Base-by-base conservation (phyloP, 2,329 filamentous ascomycete species). In the Paraphaeosphaeria minitans region DNA sequence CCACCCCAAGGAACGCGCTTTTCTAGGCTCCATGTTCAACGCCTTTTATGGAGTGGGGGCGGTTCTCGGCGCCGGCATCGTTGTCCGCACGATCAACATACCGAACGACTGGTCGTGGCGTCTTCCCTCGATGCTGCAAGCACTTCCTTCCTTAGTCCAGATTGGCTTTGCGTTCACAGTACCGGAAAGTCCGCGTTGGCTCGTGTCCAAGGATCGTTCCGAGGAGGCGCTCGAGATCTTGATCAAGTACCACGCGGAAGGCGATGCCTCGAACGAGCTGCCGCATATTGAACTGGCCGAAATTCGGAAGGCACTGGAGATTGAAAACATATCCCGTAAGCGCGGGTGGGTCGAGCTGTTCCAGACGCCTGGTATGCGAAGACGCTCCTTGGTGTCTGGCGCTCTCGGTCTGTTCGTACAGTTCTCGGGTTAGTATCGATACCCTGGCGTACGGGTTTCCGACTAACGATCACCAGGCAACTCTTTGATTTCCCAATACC, bases 231-330 rank as follows among this genome's bases (percentile, higher is more conserved):
- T 89, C 8, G 72, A 80, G 0, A 84, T 88, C 2, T 78, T 91
- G 4, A 82, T 85, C 59, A 85, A 87, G 66, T 86, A 87, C 65
- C 88, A 91, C 66, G 87, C 83, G 9, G 85, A 86, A 37, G 87
- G 87, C 77, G 87, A 73, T 72, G 73, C 62, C 75, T 83, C 73
- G 1, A 33, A 61, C 61, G 75, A 84, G 13, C 84, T 86, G 0
- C 88, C 90, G 3, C 85, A 88, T 63, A 85, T 87, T 66, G 86
- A 90, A 71, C 87, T 84, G 70, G 84, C 83, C 45, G 87, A 90
- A 75, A 90, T 90, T 73, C 84, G 82, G 61, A 82, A 87, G 66
- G 87, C 86, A 4, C 83, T 90, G 50, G 76, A 80, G 45, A 77
- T 87, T 57, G 88, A 90, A 68, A 82, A 82, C 60, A 75, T 82